Evolutionary conservation across 345 rosid genomes (phyloP), one percentile per base, ranked within the genome.

Genomic region (Fremontodendron californicum): DNA sequence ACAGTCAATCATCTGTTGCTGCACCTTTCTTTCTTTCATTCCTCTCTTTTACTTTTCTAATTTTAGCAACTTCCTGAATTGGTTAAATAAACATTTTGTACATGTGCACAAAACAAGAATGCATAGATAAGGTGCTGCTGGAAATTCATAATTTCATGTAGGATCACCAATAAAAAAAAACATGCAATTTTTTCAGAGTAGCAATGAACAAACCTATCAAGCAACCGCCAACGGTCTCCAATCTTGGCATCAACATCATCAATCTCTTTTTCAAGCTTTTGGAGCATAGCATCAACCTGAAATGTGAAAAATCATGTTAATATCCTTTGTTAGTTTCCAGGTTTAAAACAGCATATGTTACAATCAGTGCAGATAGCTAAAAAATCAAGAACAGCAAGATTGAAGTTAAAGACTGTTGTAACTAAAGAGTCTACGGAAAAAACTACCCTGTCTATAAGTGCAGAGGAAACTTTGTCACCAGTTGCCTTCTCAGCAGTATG

Each of bases 181-280:
- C 10, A 67, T 40, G 21, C 23, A 71, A 61, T 31, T 31, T 70
- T 40, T 66, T 76, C 33, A 23, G 54, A 54, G 46, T 69, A 68
- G 40, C 48, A 75, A 72, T 16, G 74, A 51, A 80, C 88, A 80
- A 79, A 93, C 99, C 94, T 92, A 84, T 96, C 98, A 39, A 96
- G 91, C 71, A 93, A 83, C 65, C 96, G 83, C 97, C 98, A 96
- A 46, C 90, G 91, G 84, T 91, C 92, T 33, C 98, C 98, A 80
- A 96, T 96, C 90, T 92, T 90, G 74, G 91, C 93, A 81, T 93
- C 98, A n/a, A 95, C 98, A 73, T 91, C 97, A 75, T 95, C 98
- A 77, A 95, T 95, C 89, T 96, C 99, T 69, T 92, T 96, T 83
- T 93, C 98, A 45, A 96, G 94, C 79, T 92, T 93, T 62, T 96